Evolutionary conservation across 768 basidiomycete genomes (phyloP), one percentile per base, ranked within the genome.

Genomic region (Polyporus arcularius): DNA sequence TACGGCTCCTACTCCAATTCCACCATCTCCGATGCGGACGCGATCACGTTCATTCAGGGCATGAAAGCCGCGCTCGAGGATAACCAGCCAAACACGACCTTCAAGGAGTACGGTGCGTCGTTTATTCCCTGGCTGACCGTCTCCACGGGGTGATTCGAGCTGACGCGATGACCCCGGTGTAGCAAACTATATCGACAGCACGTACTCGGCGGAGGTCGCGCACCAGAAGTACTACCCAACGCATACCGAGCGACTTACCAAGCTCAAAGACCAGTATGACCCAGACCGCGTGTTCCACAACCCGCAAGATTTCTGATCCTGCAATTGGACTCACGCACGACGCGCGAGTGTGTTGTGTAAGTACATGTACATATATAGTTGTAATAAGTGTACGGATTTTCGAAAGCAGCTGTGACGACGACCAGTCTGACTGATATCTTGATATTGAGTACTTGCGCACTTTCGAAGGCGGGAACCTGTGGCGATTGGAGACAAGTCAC

Each of bases 181-280:
- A 53, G 53, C 45, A 28, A 55, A 55, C 53, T 55, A 55, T 21
- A 55, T 55, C 28, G 53, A 55, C 53, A 55, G 53, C 53, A 55
- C 53, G 43, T 55, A 55, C 53, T 39, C 53, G 4, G 53, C 53
- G 3, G 42, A 43, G 28, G 53, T 42, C 18, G 40, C 53, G 30
- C 53, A 55, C 43, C 28, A 42, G 41, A 39, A 40, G 18, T 55
- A 55, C 30, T 55, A 55, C 28, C 53, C 53, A 4, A 45, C 53
- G 43, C 41, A 55, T 30, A 46, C 53, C 5, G 9, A 12, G 41
- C 40, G 43, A 3, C 53, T 55, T 9, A 55, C 53, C 14, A 15
- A 39, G 21, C 53, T 55, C 41, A 55, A 55, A 41, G 45, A 55
- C 30, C 43, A 32, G 40, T 55, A 55, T 21, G 53, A 55, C 30